phyloP scores from a whole-genome alignment of 306 rosid genomes.

The Crotalaria pallida region DNA sequence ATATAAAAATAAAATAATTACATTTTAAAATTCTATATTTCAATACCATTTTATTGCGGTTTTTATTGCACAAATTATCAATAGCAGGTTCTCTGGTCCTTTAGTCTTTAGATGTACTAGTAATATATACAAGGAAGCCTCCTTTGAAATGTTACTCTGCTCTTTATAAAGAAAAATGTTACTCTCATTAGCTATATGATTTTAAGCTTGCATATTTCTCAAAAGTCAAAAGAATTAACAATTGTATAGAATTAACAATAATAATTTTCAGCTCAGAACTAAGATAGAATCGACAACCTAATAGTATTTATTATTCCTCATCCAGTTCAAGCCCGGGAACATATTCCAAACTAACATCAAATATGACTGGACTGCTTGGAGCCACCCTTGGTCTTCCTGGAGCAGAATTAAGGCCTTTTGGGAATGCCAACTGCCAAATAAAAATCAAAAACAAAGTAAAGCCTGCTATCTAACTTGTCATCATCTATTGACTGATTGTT shows the following conservation, averaged over 20 bases:
- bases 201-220: not conserved
- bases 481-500: not conserved
- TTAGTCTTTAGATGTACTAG: too few relatives aligned
- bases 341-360: constrained; percentile 88
- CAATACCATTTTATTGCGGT: too few relatives aligned
- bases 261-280: not conserved
- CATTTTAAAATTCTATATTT: too few relatives aligned
- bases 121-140: constrained; percentile 4
- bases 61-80: too few relatives aligned
- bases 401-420: constrained; percentile 88
- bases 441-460: not conserved
- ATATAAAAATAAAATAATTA: too few relatives aligned
- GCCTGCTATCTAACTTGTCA: not conserved
- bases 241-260: constrained; percentile 6
- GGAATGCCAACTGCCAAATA: constrained; percentile 80
- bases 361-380: constrained; percentile 86
- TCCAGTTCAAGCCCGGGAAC: constrained; percentile 82
- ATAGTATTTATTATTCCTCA: constrained; percentile 60
- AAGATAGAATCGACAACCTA: not conserved
- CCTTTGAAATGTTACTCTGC: not conserved
- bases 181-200: not conserved
- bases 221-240: constrained; percentile 28
- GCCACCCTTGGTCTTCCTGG: constrained; percentile 99
- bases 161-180: not conserved
- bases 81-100: not conserved